These are phyloP conservation scores for Verticillium dahliae DNA, from an alignment of 2,329 filamentous ascomycete species.

Conservation along the genomic window DNA sequence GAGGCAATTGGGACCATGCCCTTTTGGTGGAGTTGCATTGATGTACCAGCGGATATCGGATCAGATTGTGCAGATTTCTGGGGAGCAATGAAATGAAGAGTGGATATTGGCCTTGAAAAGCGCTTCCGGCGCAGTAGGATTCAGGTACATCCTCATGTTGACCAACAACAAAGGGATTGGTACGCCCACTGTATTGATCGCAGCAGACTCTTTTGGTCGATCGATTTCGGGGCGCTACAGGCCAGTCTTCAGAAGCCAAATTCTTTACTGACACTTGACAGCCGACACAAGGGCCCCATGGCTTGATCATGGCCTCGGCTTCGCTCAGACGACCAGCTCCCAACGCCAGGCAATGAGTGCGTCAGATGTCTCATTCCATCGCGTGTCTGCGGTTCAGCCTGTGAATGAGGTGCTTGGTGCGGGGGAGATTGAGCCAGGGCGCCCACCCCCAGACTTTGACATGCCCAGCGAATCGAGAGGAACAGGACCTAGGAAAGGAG, in stretches of 20 bases:
- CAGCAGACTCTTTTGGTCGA: no score
- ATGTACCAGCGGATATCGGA: neutral
- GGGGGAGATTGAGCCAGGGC: slow-evolving; percentile 1
- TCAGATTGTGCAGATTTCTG: neutral
- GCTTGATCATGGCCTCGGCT: neutral
- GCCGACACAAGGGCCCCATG: neutral
- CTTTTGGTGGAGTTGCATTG: neutral
- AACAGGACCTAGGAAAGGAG: slow-evolving; percentile 22
- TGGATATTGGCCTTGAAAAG: neutral
- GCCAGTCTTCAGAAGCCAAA: neutral
- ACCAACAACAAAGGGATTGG: no score
- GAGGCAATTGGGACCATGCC: neutral
- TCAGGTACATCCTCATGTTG: neutral
- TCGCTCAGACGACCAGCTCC: neutral
- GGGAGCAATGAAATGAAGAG: neutral
- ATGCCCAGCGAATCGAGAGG: neutral
- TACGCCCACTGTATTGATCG: no score
- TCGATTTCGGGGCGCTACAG: no score
- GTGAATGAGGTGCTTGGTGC: slow-evolving; percentile 4
- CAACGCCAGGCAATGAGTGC: neutral
- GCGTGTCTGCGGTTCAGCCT: neutral
- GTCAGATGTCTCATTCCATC: neutral
- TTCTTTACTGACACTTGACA: neutral
- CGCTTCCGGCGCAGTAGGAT: neutral
- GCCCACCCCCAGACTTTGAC: neutral